Percentiles rank a stretch among this genome's conserved stretches.
phyloP scores from a whole-genome alignment of 2,329 filamentous ascomycete genomes.

The Fusarium virguliforme region DNA sequence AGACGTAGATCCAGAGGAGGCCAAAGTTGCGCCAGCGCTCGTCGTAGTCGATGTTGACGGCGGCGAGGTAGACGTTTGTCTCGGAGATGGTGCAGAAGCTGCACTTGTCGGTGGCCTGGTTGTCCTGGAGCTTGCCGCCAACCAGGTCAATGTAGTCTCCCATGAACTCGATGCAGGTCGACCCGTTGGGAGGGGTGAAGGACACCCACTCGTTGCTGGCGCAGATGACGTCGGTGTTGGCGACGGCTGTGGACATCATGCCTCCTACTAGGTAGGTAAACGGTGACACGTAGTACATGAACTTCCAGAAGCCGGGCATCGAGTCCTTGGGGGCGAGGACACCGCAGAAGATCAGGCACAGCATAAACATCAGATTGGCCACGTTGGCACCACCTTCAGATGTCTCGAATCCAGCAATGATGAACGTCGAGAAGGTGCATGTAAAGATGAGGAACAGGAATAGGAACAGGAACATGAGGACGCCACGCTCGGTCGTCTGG shows the following conservation, averaged over 20 bases:
- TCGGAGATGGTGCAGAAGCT: constrained; percentile 69
- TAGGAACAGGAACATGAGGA: constrained; percentile 84
- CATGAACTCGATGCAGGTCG: constrained; percentile 76
- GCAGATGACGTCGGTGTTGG: constrained; percentile 77
- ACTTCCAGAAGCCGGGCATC: constrained; percentile 67
- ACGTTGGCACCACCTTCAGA: constrained; percentile 79
- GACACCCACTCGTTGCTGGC: constrained; percentile 78
- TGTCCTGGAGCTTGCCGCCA: constrained; percentile 71
- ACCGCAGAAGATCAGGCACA: constrained; percentile 65
- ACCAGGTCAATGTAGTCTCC: constrained; percentile 61
- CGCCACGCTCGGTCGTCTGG: constrained; percentile 78
- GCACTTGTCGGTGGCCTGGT: constrained; percentile 66
- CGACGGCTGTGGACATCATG: constrained; percentile 80
- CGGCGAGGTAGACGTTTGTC: constrained; percentile 69
- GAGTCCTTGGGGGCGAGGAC: constrained; percentile 60
- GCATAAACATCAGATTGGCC: constrained; percentile 76
- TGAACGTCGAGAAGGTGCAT: constrained; percentile 84
- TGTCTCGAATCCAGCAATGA: constrained; percentile 78
- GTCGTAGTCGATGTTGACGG: constrained; percentile 67
- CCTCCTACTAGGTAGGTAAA: constrained; percentile 86
- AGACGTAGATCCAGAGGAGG: constrained; percentile 72
- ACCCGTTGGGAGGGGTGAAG: constrained; percentile 72
- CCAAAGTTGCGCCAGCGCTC: constrained; percentile 81
- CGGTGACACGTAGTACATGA: constrained; percentile 79
- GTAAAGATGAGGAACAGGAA: constrained; percentile 84